Percentiles rank a stretch among this genome's conserved stretches.
These are phyloP conservation scores for Globisporangium middletonii DNA, from an alignment of 352 stramenopile species.

Conservation along the genomic window DNA sequence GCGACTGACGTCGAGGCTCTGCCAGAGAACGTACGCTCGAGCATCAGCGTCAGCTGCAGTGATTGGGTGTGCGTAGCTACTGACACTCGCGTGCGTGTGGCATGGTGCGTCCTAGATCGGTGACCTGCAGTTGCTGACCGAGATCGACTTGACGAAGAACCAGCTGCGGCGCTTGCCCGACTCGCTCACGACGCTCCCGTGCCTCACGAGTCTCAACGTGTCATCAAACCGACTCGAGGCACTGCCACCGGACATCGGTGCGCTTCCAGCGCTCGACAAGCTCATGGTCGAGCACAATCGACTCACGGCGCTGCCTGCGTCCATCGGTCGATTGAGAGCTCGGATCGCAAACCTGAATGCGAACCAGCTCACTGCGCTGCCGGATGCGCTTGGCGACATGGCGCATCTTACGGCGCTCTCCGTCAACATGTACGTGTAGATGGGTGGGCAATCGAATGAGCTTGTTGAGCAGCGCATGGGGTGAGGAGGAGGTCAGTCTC, in stretches of 20 bases:
- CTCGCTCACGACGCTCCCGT: slow-evolving; percentile 34
- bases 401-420: slow-evolving; percentile 28
- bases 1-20: slow-evolving; percentile 35
- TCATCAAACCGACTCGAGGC: slow-evolving; percentile 44
- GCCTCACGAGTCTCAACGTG: slow-evolving; percentile 35
- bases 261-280: slow-evolving; percentile 26
- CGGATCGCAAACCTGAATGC: slow-evolving; percentile 35
- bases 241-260: slow-evolving; percentile 37
- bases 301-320: slow-evolving; percentile 32
- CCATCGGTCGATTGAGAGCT: slow-evolving; percentile 29
- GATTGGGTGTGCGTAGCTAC: background rate
- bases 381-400: slow-evolving; percentile 35
- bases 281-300: slow-evolving; percentile 52
- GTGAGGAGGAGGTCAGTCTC: too few species aligned
- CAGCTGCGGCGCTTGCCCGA: slow-evolving; percentile 31
- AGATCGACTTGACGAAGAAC: slow-evolving; percentile 66
- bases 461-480: too few species aligned
- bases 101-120: slow-evolving; percentile 20
- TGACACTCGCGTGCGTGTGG: too few species aligned
- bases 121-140: slow-evolving; percentile 23
- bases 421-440: slow-evolving; percentile 29
- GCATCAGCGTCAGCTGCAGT: too few species aligned
- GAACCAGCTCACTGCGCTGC: slow-evolving; percentile 33
- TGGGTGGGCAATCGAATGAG: background rate
- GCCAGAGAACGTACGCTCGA: slow-evolving; percentile 32